A percentile compares a stretch with the other conserved stretches of the same genome.
phyloP scores from a whole-genome alignment of 2,329 filamentous ascomycete genomes.

The Aspergillus jensenii region DNA sequence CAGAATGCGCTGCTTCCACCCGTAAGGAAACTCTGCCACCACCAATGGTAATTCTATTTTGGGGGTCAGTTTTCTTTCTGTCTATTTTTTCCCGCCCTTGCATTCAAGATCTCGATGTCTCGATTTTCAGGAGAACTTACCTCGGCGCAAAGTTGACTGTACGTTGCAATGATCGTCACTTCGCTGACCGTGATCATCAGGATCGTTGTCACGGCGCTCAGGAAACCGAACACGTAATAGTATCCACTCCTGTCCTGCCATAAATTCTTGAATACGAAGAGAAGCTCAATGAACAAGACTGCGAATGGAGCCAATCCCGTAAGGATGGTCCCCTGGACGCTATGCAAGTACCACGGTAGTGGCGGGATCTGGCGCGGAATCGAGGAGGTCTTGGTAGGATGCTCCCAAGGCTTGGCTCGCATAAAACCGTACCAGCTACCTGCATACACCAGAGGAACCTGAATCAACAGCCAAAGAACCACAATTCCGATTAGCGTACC shows the following conservation, averaged over 20 bases:
- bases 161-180: constrained; percentile 79
- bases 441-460: constrained; percentile 78
- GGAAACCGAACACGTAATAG: constrained; percentile 88
- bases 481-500: constrained; percentile 72
- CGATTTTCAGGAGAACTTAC: constrained; percentile 34
- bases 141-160: constrained; percentile 78
- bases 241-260: constrained; percentile 91
- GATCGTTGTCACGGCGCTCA: constrained; percentile 71
- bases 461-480: constrained; percentile 79
- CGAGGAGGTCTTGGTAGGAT: constrained; percentile 74
- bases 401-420: constrained; percentile 68
- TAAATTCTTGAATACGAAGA: constrained; percentile 82
- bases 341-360: constrained; percentile 73
- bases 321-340: constrained; percentile 63
- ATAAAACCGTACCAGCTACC: constrained; percentile 77
- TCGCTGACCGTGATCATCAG: constrained; percentile 76
- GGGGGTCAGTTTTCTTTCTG: constrained; percentile 3
- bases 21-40: constrained; percentile 84
- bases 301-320: constrained; percentile 80
- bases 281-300: constrained; percentile 82
- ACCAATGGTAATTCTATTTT: constrained; percentile 76
- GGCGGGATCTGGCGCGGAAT: constrained; percentile 72
- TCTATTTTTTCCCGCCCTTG: too few relatives aligned
- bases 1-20: constrained; percentile 75
- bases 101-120: background rate